Evolutionary conservation across 495 filamentous ascomycete species (phyloP).

Genomic region (Lichenothelia convexa): DNA sequence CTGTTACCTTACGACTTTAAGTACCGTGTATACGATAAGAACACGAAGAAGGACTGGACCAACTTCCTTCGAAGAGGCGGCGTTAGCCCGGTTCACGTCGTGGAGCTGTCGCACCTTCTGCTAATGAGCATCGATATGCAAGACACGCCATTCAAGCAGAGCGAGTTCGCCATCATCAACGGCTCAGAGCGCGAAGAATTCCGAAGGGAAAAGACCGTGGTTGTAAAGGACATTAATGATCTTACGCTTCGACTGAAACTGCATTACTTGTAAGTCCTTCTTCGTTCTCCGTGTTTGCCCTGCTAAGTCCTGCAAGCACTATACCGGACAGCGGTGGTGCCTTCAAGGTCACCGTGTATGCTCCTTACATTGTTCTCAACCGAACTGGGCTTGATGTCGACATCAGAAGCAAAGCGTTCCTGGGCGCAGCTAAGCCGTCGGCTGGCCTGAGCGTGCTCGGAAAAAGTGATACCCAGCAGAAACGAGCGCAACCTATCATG

Average conservation of each 20-base stretch:
- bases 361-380: slow-evolving; percentile 85
- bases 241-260: slow-evolving; percentile 63
- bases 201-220: slow-evolving; percentile 58
- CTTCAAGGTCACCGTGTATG: slow-evolving; percentile 86
- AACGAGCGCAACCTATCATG: slow-evolving; percentile 79
- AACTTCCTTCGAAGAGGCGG: slow-evolving; percentile 94
- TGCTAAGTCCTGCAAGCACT: slow-evolving; percentile 25
- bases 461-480: slow-evolving; percentile 29
- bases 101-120: slow-evolving; percentile 83
- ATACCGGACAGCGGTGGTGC: slow-evolving; percentile 86
- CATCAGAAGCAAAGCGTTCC: slow-evolving; percentile 72
- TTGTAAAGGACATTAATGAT: slow-evolving; percentile 66
- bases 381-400: slow-evolving; percentile 81
- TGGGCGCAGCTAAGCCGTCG: slow-evolving; percentile 62
- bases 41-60: slow-evolving; percentile 94
- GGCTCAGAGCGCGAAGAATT: slow-evolving; percentile 77
- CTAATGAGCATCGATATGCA: slow-evolving; percentile 88
- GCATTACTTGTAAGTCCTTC: slow-evolving; percentile 49
- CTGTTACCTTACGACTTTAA: slow-evolving; percentile 96
- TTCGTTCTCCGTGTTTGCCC: neutral
- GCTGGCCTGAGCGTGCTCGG: slow-evolving; percentile 53
- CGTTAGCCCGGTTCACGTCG: slow-evolving; percentile 89
- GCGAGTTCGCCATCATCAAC: slow-evolving; percentile 94
- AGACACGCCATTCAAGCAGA: slow-evolving; percentile 83
- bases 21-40: slow-evolving; percentile 94